Percentiles rank a stretch among this genome's conserved stretches.
Conservation (phyloP, 176 grass and related monocot species). For the Echinochloa phyllopogon region DNA sequence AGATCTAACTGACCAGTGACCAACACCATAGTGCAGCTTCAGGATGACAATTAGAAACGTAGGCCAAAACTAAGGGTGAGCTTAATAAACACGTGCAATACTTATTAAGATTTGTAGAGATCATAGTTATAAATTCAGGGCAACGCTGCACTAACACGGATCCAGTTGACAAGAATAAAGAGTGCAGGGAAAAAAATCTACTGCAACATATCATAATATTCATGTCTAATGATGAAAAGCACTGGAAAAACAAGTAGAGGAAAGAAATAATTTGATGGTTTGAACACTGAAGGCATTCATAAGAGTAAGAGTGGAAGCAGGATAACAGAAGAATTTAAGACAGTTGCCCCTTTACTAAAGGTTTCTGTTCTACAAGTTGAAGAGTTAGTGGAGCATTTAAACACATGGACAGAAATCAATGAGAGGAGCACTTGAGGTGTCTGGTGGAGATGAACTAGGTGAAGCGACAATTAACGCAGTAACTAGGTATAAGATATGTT, state of each 20-base stretch:
- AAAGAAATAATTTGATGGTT: not conserved
- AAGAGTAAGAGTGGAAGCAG: not conserved
- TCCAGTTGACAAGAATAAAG: not conserved
- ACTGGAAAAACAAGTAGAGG: not conserved
- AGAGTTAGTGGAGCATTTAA: not conserved
- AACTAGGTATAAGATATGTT: not conserved
- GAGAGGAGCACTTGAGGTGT: not conserved
- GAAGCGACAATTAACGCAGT: not conserved
- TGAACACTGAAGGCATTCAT: not conserved
- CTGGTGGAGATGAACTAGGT: not conserved
- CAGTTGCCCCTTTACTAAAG: not conserved
- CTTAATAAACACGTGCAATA: not conserved
- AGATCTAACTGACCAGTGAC: not conserved
- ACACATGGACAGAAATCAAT: not conserved
- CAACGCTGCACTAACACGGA: not conserved
- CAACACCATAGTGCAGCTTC: rapidly evolving
- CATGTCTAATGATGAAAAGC: not conserved
- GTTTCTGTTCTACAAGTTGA: not conserved
- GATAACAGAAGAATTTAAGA: not conserved
- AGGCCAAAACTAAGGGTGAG: not conserved
- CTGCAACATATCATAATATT: not conserved
- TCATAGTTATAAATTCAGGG: not conserved
- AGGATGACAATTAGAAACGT: not conserved
- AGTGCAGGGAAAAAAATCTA: not conserved
- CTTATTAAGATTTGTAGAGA: not conserved